These are phyloP conservation scores for Yarrowia deformans DNA, from an alignment of 805 yeast species.

Conservation along the genomic window DNA sequence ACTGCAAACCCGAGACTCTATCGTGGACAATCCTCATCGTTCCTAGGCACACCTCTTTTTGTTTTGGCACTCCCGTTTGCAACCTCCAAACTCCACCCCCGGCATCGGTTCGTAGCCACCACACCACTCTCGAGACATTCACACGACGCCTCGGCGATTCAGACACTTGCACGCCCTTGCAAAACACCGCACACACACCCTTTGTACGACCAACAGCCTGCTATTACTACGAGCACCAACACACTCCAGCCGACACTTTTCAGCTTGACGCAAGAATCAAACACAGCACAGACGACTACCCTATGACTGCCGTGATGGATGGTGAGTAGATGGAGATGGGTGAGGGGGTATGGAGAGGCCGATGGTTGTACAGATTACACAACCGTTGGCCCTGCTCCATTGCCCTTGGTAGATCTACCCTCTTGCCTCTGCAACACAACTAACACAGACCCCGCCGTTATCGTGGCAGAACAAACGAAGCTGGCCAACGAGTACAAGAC, in stretches of 20 bases:
- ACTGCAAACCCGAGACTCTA: slow-evolving; percentile 40
- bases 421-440: no score
- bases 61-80: not conserved
- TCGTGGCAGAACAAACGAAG: slow-evolving; percentile 43
- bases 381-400: no score
- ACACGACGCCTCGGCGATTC: not conserved
- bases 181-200: not conserved
- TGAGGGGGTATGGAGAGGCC: not conserved
- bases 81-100: not conserved
- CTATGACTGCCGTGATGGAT: slow-evolving; percentile 37
- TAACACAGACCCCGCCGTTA: slow-evolving; percentile 41
- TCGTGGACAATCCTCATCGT: slow-evolving; percentile 37
- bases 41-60: not conserved
- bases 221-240: no score
- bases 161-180: not conserved
- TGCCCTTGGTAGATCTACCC: no score
- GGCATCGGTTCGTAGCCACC: not conserved
- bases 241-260: not conserved
- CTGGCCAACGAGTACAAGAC: slow-evolving; percentile 44
- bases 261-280: not conserved
- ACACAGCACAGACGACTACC: not conserved
- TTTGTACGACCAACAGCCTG: no score
- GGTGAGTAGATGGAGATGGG: slow-evolving; percentile 14
- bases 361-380: no score
- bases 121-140: no score